Percentiles rank a stretch among this genome's conserved stretches.
These are phyloP conservation scores for Lithohypha guttulata DNA, from an alignment of 2,329 filamentous ascomycete species.

Conservation along the genomic window DNA sequence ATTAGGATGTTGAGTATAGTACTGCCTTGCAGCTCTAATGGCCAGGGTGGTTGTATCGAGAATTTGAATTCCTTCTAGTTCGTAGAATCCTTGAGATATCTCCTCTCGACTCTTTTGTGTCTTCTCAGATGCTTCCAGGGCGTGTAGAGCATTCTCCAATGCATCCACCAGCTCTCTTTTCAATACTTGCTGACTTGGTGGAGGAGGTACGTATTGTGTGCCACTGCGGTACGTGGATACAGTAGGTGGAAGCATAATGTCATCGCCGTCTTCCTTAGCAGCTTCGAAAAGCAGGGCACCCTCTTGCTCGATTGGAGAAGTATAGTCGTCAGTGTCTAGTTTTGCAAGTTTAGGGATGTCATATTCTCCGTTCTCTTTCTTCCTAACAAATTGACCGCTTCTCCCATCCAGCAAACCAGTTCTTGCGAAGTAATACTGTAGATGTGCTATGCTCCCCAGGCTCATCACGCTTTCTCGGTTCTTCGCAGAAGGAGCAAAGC, in stretches of 20 bases:
- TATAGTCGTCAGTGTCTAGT: conserved; percentile 32
- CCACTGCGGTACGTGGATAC: conserved; percentile 90
- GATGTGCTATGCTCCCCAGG: conserved; percentile 86
- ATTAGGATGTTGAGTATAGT: conserved; percentile 86
- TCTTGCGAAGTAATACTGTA: conserved; percentile 96
- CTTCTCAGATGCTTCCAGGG: conserved; percentile 39
- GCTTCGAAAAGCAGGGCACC: conserved; percentile 28
- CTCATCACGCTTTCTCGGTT: conserved; percentile 93
- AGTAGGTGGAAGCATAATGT: conserved; percentile 85
- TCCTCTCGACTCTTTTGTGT: conserved; percentile 32
- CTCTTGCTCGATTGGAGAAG: conserved; percentile 46
- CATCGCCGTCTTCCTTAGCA: conserved; percentile 55
- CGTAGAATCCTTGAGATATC: conserved; percentile 58
- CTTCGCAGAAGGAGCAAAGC: conserved; percentile 82
- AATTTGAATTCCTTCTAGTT: conserved; percentile 83
- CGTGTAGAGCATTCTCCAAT: conserved; percentile 57
- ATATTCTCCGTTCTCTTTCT: conserved; percentile 41
- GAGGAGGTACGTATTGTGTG: conserved; percentile 68
- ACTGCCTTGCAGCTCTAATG: conserved; percentile 91
- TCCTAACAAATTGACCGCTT: conserved; percentile 70
- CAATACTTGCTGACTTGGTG: conserved; percentile 71
- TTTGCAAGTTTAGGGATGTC: conserved; percentile 33
- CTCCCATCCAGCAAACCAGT: conserved; percentile 91
- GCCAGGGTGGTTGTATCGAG: conserved; percentile 87
- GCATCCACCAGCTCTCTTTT: conserved; percentile 58